Percentiles rank a stretch among this genome's conserved stretches.
phyloP scores from a whole-genome alignment of 2,329 filamentous ascomycete species.

The Ambrosiella cleistominuta region DNA sequence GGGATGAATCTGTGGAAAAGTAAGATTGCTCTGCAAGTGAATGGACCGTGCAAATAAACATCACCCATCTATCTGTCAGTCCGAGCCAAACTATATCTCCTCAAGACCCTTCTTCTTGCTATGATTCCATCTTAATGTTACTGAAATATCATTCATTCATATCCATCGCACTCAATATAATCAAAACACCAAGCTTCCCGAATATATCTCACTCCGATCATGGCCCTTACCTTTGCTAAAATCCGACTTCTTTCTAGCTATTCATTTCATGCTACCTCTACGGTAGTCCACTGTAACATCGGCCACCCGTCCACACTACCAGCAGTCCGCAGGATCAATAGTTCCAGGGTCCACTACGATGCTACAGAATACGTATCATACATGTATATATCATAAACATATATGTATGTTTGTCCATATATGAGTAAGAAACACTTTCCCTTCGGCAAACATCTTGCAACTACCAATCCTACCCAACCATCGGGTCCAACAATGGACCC shows the following conservation, averaged over 20 bases:
- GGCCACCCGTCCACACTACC: not conserved
- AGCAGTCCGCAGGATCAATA: not conserved
- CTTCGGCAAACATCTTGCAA: not conserved
- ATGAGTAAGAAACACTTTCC: not conserved
- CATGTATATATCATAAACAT: not conserved
- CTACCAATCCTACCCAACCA: too few species aligned
- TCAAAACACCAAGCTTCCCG: too few species aligned
- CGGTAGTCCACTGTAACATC: not conserved
- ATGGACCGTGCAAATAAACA: not conserved
- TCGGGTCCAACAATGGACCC: too few species aligned
- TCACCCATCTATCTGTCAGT: not conserved
- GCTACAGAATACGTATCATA: not conserved
- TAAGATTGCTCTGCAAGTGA: too few species aligned
- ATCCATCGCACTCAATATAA: too few species aligned
- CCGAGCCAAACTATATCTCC: not conserved
- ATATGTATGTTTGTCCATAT: not conserved
- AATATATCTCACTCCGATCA: too few species aligned
- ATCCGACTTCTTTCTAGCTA: too few species aligned
- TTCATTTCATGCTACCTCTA: not conserved
- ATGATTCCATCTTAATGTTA: not conserved
- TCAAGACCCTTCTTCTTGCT: not conserved
- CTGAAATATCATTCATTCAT: not conserved
- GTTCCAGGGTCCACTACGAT: not conserved
- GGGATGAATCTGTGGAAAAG: too few species aligned
- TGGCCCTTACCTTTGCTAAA: too few species aligned